Evolutionary conservation across 495 filamentous ascomycete species (phyloP), one percentile per base, ranked within the genome.

Genomic region (Patellaria atrata): DNA sequence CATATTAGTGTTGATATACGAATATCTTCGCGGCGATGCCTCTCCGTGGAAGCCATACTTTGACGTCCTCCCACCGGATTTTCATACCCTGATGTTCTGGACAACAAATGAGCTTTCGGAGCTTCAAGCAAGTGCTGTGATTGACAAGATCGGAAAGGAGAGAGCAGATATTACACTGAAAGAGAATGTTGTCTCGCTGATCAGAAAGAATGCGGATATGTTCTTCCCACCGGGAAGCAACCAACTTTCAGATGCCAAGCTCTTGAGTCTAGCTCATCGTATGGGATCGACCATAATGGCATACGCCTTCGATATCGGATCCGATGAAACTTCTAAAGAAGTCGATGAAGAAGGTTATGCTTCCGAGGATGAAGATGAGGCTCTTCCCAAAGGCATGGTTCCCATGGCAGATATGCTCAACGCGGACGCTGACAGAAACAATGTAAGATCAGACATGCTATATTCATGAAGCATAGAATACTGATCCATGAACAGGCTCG

Each of bases 71-170:
- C 87, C 85, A 0, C 47, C 50, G n/a, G 50, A 66, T 13, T 91
- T 96, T 42, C 68, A 92, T 54, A 92, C 82, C 1, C 63, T 89
- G 44, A 91, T 94, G 71, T 94, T 86, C 59, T 96, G 87, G 87
- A 68, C 75, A 2, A 51, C 64, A 5, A 52, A 58, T 0, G 84
- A 94, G 55, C 60, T 94, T 11, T 52, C 57, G 2, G 67, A 80
- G 44, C 68, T 94, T 14, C 79, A 85, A 55, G 81, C 71, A 12
- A 84, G 80, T 45, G 69, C 78, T 3, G 72, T 94, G 19, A 52
- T 77, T 6, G 55, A 71, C 35, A 92, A 85, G 48, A 81, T 94
- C 35, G 85, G 82, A 13, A 80, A 74, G 31, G 57, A 68, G 8
- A 63, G 68, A 23, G 84, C 85, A 2, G 76, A 92, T 32, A 53